Conservation (phyloP, 2,329 filamentous ascomycete species). For the Phialophora macrospora region DNA sequence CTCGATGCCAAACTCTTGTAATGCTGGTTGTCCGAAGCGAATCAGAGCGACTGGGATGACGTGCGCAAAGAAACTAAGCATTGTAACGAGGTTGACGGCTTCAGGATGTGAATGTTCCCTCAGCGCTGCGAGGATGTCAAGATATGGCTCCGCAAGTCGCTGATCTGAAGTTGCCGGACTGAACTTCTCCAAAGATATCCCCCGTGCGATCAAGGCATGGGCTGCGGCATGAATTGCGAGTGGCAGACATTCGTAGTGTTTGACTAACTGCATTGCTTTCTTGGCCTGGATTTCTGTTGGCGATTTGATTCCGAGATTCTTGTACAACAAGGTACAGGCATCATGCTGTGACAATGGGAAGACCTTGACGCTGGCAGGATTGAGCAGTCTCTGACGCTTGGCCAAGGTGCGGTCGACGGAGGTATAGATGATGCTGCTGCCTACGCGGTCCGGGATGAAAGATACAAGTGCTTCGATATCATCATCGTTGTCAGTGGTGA, state of each 20-base stretch:
- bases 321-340: conserved; percentile 65
- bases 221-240: conserved; percentile 71
- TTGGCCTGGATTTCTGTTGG: conserved; percentile 61
- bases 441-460: conserved; percentile 68
- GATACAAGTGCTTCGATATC: conserved; percentile 57
- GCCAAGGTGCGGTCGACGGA: conserved; percentile 65
- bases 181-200: conserved; percentile 66
- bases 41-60: conserved; percentile 71
- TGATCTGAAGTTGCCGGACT: conserved; percentile 60
- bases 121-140: conserved; percentile 56
- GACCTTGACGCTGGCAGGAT: conserved; percentile 64
- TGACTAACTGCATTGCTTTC: conserved; percentile 66
- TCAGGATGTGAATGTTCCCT: conserved; percentile 50
- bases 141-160: conserved; percentile 57
- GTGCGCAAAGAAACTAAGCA: conserved; percentile 69
- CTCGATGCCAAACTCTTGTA: conserved; percentile 44
- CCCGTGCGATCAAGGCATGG: conserved; percentile 64
- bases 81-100: conserved; percentile 67
- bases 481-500: conserved; percentile 64
- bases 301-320: conserved; percentile 63
- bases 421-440: conserved; percentile 70
- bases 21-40: conserved; percentile 54
- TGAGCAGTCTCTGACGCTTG: conserved; percentile 63
- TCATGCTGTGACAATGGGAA: conserved; percentile 61
- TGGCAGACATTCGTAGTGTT: conserved; percentile 67